Evolutionary conservation across 768 basidiomycete genomes (phyloP).

Genomic region (Tricholoma sp.): DNA sequence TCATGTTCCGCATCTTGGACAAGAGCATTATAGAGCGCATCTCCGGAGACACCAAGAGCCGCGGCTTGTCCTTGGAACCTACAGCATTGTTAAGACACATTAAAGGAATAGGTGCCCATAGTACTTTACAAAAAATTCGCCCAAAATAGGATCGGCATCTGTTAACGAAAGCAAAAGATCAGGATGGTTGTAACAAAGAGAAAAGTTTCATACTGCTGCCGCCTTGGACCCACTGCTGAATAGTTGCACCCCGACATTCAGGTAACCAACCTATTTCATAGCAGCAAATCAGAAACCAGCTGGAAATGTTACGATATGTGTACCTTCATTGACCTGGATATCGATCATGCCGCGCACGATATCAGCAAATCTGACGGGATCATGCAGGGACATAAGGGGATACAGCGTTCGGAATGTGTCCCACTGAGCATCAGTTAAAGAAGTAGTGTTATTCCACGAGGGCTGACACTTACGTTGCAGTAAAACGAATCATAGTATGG

Average conservation of each 20-base stretch:
- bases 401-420: conserved; percentile 62
- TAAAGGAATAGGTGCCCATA: conserved; percentile 7
- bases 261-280: conserved; percentile 43
- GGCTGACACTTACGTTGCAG: conserved; percentile 48
- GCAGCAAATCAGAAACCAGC: not conserved
- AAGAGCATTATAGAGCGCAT: conserved; percentile 50
- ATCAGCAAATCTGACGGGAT: conserved; percentile 50
- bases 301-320: too few relatives aligned
- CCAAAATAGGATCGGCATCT: conserved; percentile 63
- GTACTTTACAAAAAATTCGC: conserved; percentile 63
- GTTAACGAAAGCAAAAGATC: not conserved
- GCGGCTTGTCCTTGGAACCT: conserved; percentile 50
- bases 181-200: not conserved
- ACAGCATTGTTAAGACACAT: not conserved
- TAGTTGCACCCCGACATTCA: conserved; percentile 49
- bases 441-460: not conserved
- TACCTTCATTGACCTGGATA: conserved; percentile 65
- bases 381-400: conserved; percentile 60
- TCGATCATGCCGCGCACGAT: conserved; percentile 65
- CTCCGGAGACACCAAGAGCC: conserved; percentile 40
- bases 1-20: conserved; percentile 55
- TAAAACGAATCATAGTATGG: conserved; percentile 67
- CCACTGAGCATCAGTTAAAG: conserved; percentile 35
- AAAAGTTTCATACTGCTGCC: conserved; percentile 46
- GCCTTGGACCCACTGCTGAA: conserved; percentile 42